A percentile compares a stretch with the other conserved stretches of the same genome.
Conservation (phyloP, 139 green algal species). For the Coelastrella sp. region DNA sequence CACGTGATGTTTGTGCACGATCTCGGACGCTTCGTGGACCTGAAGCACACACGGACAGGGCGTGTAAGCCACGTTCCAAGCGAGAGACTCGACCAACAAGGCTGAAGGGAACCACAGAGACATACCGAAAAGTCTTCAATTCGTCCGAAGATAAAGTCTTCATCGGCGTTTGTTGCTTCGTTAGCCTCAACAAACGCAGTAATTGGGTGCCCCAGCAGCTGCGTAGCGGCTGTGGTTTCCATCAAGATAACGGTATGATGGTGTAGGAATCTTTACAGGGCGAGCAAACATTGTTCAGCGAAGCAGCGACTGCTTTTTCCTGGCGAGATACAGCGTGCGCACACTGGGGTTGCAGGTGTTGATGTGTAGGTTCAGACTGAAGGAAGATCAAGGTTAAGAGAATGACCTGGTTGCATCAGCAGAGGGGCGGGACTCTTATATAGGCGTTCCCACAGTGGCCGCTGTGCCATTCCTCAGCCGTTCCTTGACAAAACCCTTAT, state of each 20-base stretch:
- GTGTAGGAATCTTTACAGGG: not conserved
- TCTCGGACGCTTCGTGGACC: not conserved
- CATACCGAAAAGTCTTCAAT: not conserved
- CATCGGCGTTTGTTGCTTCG: not conserved
- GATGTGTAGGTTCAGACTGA: too few relatives aligned
- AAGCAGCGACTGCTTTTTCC: not conserved
- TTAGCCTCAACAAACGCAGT: conserved; percentile 49
- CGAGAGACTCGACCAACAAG: too few relatives aligned
- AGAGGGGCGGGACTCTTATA: not conserved
- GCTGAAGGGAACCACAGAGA: too few relatives aligned
- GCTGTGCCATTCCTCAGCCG: not conserved
- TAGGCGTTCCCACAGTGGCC: too few relatives aligned
- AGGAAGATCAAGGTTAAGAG: too few relatives aligned
- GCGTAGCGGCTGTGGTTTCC: not conserved
- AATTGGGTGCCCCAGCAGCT: not conserved
- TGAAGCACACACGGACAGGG: not conserved
- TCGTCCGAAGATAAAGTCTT: not conserved
- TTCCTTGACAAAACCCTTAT: not conserved
- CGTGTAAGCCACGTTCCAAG: not conserved
- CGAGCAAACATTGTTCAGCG: not conserved
- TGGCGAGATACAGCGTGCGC: not conserved
- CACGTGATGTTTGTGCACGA: not conserved
- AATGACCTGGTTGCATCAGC: too few relatives aligned
- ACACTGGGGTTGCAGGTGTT: not conserved
- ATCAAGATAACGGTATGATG: not conserved